These are phyloP conservation scores for Pogostemon cablin DNA, from an alignment of 257 asterid species.

Conservation along the genomic window DNA sequence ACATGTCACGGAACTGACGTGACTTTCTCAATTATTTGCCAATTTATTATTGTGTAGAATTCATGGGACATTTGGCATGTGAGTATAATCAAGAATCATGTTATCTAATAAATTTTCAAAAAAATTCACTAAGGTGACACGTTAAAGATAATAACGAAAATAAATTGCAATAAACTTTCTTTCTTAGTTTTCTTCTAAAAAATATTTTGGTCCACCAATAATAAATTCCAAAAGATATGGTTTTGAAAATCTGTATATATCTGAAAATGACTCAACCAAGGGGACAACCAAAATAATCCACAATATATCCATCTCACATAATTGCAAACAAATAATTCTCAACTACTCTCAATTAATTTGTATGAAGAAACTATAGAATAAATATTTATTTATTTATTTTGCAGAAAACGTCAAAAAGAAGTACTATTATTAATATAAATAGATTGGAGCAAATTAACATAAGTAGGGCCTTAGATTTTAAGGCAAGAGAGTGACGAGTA, in stretches of 20 bases:
- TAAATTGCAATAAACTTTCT: background rate
- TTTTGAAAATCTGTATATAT: background rate
- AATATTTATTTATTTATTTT: background rate
- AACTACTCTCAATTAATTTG: constrained; percentile 3
- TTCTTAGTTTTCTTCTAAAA: background rate
- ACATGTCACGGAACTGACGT: no score
- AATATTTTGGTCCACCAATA: background rate
- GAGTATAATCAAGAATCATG: no score
- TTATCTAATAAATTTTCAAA: no score
- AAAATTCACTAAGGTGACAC: no score
- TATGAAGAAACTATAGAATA: background rate
- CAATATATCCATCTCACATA: background rate
- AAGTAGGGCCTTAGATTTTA: constrained; percentile 26
- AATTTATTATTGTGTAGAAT: no score
- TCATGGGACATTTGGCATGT: no score
- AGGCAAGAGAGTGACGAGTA: background rate
- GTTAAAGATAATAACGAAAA: background rate
- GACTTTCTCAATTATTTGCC: no score
- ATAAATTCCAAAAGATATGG: background rate
- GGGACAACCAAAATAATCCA: constrained; percentile 17
- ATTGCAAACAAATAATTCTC: constrained; percentile 26
- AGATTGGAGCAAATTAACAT: constrained; percentile 23
- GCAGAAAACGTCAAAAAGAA: background rate
- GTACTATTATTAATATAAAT: background rate
- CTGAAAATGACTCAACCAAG: constrained; percentile 1